A percentile compares a stretch with the other conserved stretches of the same genome.
Conservation (phyloP, 306 rosid species). For the Argentina anserina region DNA sequence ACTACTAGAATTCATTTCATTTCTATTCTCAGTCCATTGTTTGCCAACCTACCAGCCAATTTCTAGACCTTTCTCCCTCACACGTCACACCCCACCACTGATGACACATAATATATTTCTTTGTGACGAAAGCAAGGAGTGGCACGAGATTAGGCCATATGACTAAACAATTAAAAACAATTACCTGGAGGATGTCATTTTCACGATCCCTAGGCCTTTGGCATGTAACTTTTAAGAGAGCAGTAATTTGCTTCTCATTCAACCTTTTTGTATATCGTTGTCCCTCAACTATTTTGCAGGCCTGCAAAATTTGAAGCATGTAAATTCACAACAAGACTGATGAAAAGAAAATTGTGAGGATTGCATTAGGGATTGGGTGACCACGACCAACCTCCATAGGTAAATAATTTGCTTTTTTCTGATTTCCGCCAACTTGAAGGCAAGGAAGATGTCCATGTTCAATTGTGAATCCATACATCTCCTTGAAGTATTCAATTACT, state of each 20-base stretch:
- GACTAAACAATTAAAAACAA: not conserved
- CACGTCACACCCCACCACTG: not conserved
- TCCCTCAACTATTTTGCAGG: slow-evolving; percentile 98
- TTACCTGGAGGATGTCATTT: slow-evolving; percentile 84
- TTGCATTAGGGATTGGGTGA: slow-evolving; percentile 3
- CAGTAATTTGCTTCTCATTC: slow-evolving; percentile 92
- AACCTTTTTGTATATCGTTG: slow-evolving; percentile 91
- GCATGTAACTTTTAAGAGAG: slow-evolving; percentile 87
- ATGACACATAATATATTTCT: not conserved
- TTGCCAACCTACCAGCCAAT: not conserved
- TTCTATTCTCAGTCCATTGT: not conserved
- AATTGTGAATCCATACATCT: slow-evolving; percentile 95
- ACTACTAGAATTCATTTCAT: not conserved
- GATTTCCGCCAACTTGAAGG: slow-evolving; percentile 99
- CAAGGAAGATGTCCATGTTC: slow-evolving; percentile 95
- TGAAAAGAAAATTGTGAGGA: not conserved
- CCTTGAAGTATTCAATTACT: slow-evolving; percentile 93
- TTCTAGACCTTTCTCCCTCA: not conserved
- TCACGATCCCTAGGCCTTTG: slow-evolving; percentile 97
- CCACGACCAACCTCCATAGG: slow-evolving; percentile 82
- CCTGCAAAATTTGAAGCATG: slow-evolving; percentile 41
- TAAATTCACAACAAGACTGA: slow-evolving; percentile 2
- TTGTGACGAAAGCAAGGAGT: not conserved
- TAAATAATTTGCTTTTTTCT: slow-evolving; percentile 91
- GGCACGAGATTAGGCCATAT: not conserved